Percentiles rank a stretch among this genome's conserved stretches.
Evolutionary conservation across 108 stramenopile genomes (phyloP).

Genomic region (Cyclotella sp.): DNA sequence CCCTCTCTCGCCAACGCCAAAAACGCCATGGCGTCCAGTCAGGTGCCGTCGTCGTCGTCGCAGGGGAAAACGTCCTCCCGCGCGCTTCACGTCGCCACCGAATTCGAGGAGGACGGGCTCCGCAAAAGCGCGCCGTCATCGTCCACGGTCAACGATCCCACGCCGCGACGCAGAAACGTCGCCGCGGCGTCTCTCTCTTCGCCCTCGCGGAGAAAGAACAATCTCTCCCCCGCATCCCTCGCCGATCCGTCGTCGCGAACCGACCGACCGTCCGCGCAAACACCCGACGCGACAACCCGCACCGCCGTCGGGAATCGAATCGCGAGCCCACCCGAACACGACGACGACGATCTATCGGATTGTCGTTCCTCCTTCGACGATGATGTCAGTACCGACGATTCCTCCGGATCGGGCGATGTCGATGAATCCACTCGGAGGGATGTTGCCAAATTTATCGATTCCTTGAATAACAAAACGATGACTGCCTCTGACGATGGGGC

Average conservation of each 20-base stretch:
- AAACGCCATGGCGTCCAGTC: slow-evolving; percentile 3
- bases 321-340: too few species aligned
- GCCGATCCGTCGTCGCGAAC: too few species aligned
- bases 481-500: too few species aligned
- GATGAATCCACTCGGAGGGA: too few species aligned
- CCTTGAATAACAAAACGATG: slow-evolving; percentile 1
- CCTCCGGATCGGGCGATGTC: too few species aligned
- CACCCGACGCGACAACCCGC: not conserved
- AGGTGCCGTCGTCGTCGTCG: too few species aligned
- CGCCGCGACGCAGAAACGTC: not conserved
- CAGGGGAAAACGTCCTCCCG: not conserved
- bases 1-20: slow-evolving; percentile 7
- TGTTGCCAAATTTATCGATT: slow-evolving; percentile 17
- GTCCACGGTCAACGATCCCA: not conserved
- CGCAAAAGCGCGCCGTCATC: not conserved
- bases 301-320: too few species aligned
- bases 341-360: too few species aligned
- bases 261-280: too few species aligned
- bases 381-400: too few species aligned
- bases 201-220: not conserved
- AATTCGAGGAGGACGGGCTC: too few species aligned
- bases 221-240: not conserved
- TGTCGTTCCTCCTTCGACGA: too few species aligned
- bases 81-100: not conserved
- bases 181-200: not conserved